phyloP scores from a whole-genome alignment of 148 eudicot genomes.

The Talinum fruticosum region DNA sequence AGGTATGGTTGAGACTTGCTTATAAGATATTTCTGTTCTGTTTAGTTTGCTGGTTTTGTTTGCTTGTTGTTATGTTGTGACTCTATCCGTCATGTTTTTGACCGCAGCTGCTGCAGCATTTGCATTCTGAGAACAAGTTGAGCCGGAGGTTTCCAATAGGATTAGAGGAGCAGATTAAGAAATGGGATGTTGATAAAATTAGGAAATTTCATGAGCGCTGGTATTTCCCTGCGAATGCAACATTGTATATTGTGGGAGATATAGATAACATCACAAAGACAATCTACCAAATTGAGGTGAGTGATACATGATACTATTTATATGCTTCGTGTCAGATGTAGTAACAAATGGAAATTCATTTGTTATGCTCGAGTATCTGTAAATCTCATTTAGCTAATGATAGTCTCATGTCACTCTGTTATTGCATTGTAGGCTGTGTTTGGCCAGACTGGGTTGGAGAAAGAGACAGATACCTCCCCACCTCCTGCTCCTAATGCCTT shows the following conservation, averaged over 20 bases:
- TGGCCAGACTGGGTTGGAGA: constrained; percentile 66
- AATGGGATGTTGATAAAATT: constrained; percentile 98
- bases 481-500: constrained; percentile 65
- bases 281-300: constrained; percentile 82
- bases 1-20: constrained; percentile 41
- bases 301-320: constrained; percentile 23
- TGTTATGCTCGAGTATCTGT: neutral
- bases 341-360: neutral
- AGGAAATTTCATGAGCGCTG: constrained; percentile 95
- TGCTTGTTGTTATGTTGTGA: neutral
- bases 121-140: constrained; percentile 99
- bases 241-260: constrained; percentile 95
- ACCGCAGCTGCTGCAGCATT: constrained; percentile 76
- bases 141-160: constrained; percentile 97
- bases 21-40: neutral
- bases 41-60: constrained; percentile 2
- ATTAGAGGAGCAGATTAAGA: constrained; percentile 96
- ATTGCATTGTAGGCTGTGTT: constrained; percentile 61
- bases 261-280: constrained; percentile 76
- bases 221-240: constrained; percentile 99
- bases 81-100: constrained; percentile 19
- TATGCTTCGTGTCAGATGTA: constrained; percentile 2
- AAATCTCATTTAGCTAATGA: neutral
- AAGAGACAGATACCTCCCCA: constrained; percentile 50
- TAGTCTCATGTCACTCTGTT: constrained; percentile 13